Evolutionary conservation across 2,329 filamentous ascomycete species (phyloP).

Genomic region (Aureobasidium sp.): DNA sequence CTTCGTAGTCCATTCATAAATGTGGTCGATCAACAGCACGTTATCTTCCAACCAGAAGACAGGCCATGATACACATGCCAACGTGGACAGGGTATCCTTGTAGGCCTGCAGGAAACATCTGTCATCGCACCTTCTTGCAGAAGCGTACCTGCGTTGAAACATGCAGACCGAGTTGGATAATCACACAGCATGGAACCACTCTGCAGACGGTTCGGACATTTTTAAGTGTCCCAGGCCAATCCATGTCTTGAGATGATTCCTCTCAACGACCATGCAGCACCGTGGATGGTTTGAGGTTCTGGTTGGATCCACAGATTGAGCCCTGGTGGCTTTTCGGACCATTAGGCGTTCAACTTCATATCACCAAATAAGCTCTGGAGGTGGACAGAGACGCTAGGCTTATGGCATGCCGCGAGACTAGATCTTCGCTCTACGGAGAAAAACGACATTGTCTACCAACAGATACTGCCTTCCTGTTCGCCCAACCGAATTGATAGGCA

Average conservation of each 20-base stretch:
- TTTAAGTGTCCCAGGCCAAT: background rate
- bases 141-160: background rate
- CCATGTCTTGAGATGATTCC: background rate
- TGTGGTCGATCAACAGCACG: background rate
- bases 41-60: conserved; percentile 1
- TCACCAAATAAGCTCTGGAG: background rate
- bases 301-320: background rate
- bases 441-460: background rate
- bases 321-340: background rate
- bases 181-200: background rate
- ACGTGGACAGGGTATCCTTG: background rate
- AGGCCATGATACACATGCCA: background rate
- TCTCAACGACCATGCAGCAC: background rate
- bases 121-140: background rate
- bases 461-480: background rate
- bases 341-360: background rate
- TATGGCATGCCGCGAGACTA: background rate
- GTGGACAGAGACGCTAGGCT: background rate
- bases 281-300: background rate
- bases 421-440: background rate
- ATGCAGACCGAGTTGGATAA: background rate
- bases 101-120: background rate
- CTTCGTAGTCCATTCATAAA: background rate
- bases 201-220: background rate
- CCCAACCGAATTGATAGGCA: background rate